Conservation (phyloP, 352 stramenopile species). For the Phytophthora foliorum region DNA sequence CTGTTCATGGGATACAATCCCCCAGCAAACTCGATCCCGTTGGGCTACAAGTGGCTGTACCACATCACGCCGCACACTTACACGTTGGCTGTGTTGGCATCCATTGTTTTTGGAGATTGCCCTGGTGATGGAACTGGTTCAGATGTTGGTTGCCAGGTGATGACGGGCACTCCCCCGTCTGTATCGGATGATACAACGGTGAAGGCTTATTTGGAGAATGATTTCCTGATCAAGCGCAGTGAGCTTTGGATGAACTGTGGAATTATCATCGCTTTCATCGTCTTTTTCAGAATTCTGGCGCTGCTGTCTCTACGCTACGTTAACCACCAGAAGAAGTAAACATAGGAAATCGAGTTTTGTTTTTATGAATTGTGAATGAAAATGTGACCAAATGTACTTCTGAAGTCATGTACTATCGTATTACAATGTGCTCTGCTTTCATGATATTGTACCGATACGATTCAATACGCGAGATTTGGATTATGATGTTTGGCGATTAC, state of each 20-base stretch:
- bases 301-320: conserved; percentile 48
- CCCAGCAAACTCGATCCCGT: conserved; percentile 20
- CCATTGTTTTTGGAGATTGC: conserved; percentile 25
- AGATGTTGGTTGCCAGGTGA: conserved; percentile 7
- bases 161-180: conserved; percentile 12
- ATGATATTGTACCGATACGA: too few relatives aligned
- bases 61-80: conserved; percentile 29
- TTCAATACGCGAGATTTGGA: too few relatives aligned
- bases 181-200: conserved; percentile 10
- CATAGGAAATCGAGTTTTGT: not conserved
- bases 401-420: too few relatives aligned
- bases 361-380: too few relatives aligned
- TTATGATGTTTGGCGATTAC: too few relatives aligned
- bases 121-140: conserved; percentile 2
- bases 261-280: conserved; percentile 39
- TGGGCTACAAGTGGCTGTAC: conserved; percentile 34
- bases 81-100: conserved; percentile 14
- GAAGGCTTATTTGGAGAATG: conserved; percentile 30
- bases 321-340: conserved; percentile 45
- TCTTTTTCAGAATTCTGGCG: conserved; percentile 34
- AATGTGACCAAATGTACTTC: too few relatives aligned
- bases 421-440: too few relatives aligned
- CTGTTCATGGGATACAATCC: conserved; percentile 35
- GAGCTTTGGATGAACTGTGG: conserved; percentile 46
- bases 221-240: conserved; percentile 42